Base-by-base conservation (phyloP, 768 basidiomycete species). In the Kwoniella sp. region DNA sequence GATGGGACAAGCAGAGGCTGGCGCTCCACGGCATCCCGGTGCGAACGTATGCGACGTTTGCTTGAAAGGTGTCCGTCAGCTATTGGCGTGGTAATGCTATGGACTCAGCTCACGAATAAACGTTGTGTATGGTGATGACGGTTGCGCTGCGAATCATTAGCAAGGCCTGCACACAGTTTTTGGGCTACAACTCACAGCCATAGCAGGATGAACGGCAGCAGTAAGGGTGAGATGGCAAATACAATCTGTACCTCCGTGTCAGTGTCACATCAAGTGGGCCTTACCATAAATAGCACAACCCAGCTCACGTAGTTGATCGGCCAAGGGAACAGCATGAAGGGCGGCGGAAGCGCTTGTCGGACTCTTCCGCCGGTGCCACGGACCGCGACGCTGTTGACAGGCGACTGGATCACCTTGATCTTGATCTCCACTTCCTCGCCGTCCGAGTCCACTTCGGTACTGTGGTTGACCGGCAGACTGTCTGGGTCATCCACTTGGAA, bases 291-390 rank as follows among this genome's bases (percentile, higher is more conserved):
- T 36, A 3, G 34, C 12, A 3, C 12, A 23, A 29, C 9, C 41
- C 15, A 10, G 57, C 63, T 57, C 40, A 70, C 65, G 53, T 63
- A 61, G 29, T 55, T 61, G 45, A 63, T 60, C 12, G 66, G 66
- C 52, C 45, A 59, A 22, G 53, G 57, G 9, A 50, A 51, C 1
- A 63, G 32, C 34, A 63, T 50, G 14, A 70, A 63, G 20, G 67
- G 48, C 4, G 61, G 63, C 12, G 68, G 68, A 14, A 60, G 42
- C 5, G 22, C 26, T 27, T 57, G 65, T 28, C 57, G 34, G 20
- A 28, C 28, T 6, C 53, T 46, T 8, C 47, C 48, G 34, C 34
- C 40, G 17, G n/a, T 17, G 19, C 45, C 17, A 10, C 34, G 25
- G 22, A 29, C 41, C 12, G 33, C 27, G 14, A 39, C 27, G 11